Evolutionary conservation across 2,329 filamentous ascomycete genomes (phyloP), one percentile per base, ranked within the genome.

Genomic region (Biscogniauxia mediterranea): DNA sequence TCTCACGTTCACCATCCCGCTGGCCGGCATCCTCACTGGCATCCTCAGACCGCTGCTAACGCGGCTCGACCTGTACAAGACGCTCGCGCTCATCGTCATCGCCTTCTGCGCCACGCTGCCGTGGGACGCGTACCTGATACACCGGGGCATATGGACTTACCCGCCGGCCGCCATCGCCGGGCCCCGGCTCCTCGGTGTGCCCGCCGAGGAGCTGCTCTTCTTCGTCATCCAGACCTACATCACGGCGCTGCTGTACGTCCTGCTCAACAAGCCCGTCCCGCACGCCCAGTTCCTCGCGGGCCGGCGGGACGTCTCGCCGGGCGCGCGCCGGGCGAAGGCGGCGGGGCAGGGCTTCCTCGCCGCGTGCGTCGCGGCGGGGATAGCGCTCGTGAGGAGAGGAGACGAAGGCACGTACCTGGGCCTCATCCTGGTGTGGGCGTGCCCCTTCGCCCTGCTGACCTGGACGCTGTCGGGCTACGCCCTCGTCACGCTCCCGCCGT

Each of bases 211-310:
- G 71, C 75, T 92, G 4, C 92, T 92, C 76, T 92, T 92, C 80
- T 92, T 92, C 72, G 75, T 90, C 20, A 84, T 92, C 23, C 90
- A 92, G 75, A 92, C 89, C 1, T 92, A 90, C 74, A 90, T 86
- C 69, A 91, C 89, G 0, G 82, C 85, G 0, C 75, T 91, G 55
- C 71, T 92, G 8, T 92, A 92, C 69, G 79, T 90, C 9, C 74
- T 91, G 1, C 73, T 88, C 20, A 90, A 83, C 74, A 91, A 89
- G 71, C 80, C 86, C 0, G 78, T 89, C 7, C 81, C 89, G 59
- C 77, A 81, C 52, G 70, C 78, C 0, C 73, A 79, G 28, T 80
- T 78, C 53, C 72, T 82, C 7, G 73, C 69, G 1, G 77, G 71
- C 11, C 69, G 70, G 23, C 51, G 67, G 52, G 68, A 71, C 28